Evolutionary conservation across 371 early-diverging fungal species (phyloP).

Genomic region (Capniomyces stellatus): DNA sequence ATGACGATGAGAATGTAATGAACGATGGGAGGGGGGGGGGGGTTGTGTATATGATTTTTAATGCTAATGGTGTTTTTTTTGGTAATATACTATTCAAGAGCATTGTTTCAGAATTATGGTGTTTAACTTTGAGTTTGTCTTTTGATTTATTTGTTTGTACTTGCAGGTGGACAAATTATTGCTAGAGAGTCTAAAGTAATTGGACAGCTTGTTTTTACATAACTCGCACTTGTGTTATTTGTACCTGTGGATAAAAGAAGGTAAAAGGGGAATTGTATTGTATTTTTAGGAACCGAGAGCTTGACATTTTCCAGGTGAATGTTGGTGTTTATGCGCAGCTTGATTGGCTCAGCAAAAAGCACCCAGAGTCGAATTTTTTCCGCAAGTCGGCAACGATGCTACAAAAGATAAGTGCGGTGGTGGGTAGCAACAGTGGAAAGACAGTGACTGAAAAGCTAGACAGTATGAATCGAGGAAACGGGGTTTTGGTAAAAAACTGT

Average conservation of each 20-base stretch:
- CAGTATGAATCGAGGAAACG: not conserved
- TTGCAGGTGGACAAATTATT: not conserved
- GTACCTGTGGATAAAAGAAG: not conserved
- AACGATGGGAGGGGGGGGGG: too few relatives aligned
- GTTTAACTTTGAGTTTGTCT: not conserved
- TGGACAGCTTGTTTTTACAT: not conserved
- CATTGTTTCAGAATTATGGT: not conserved
- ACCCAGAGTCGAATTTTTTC: not conserved
- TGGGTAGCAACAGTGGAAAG: not conserved
- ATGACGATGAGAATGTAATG: not conserved
- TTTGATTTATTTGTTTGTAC: not conserved
- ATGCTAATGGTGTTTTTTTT: too few relatives aligned
- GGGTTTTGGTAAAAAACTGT: not conserved
- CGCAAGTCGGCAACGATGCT: not conserved
- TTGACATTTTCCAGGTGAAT: not conserved
- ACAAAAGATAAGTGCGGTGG: not conserved
- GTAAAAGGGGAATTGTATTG: not conserved
- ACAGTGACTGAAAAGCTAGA: not conserved
- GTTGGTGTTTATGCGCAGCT: not conserved
- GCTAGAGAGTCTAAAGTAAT: not conserved
- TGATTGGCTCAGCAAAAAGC: not conserved
- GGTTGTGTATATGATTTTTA: too few relatives aligned
- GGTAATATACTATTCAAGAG: too few relatives aligned
- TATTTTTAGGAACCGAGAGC: not conserved
- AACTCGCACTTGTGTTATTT: not conserved